phyloP scores from a whole-genome alignment of 768 basidiomycete genomes.

The Brasilioporus rufonigricans region DNA sequence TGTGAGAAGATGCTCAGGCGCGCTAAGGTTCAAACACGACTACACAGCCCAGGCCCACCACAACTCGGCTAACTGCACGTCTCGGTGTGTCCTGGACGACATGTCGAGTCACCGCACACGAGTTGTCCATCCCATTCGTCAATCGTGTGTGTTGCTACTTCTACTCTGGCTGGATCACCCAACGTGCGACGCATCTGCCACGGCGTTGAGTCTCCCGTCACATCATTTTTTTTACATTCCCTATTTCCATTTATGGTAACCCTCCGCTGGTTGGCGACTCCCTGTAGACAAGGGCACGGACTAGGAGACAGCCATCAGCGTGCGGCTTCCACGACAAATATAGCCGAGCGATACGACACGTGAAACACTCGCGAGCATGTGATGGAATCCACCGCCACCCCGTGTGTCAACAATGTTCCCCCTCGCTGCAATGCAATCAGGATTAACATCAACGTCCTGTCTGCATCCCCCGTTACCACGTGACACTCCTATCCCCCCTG shows the following conservation, averaged over 20 bases:
- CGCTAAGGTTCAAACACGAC: conserved; percentile 35
- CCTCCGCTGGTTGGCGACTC: not conserved
- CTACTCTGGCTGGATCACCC: too few relatives aligned
- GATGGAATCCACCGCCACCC: not conserved
- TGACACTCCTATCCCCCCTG: too few relatives aligned
- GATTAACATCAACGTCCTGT: too few relatives aligned
- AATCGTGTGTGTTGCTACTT: too few relatives aligned
- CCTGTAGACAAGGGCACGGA: too few relatives aligned
- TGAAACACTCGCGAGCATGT: not conserved
- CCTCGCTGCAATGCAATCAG: too few relatives aligned
- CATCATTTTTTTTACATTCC: conserved; percentile 23
- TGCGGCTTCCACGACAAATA: too few relatives aligned
- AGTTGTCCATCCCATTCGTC: too few relatives aligned
- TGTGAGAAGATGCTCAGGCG: conserved; percentile 29
- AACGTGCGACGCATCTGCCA: conserved; percentile 7
- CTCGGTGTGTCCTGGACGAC: not conserved
- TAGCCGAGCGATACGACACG: not conserved
- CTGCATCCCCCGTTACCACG: too few relatives aligned
- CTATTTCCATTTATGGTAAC: conserved; percentile 26
- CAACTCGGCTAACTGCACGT: conserved; percentile 7
- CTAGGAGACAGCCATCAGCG: too few relatives aligned
- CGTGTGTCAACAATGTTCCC: too few relatives aligned
- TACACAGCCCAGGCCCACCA: conserved; percentile 25
- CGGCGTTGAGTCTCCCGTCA: conserved; percentile 24
- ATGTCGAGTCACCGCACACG: too few relatives aligned